Conservation (phyloP, 139 green algal species). For the Haematococcus lacustris region DNA sequence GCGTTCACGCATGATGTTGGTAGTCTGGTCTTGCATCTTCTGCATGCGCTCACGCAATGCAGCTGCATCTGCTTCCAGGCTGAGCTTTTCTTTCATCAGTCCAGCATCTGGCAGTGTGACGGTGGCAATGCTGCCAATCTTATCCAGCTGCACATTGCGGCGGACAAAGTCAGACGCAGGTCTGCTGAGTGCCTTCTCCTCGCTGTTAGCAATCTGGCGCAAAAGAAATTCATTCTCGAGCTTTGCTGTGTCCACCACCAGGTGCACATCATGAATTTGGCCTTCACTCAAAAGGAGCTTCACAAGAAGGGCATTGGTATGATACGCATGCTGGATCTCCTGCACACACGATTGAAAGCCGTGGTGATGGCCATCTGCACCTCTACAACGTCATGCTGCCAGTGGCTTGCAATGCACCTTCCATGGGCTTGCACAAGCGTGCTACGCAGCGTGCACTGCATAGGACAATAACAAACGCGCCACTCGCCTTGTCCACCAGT, state of each 20-base stretch:
- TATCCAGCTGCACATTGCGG: slow-evolving; percentile 20
- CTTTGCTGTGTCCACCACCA: slow-evolving; percentile 28
- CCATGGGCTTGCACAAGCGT: no score
- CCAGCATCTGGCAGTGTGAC: background rate
- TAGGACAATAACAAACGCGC: no score
- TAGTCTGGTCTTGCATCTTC: no score
- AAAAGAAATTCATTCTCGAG: slow-evolving; percentile 47
- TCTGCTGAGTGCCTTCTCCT: slow-evolving; percentile 20
- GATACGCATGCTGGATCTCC: slow-evolving; percentile 42
- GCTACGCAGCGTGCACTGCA: no score
- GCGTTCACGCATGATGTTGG: no score
- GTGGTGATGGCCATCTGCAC: no score
- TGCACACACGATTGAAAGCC: no score
- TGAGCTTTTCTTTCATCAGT: slow-evolving; percentile 8
- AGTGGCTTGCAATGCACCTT: no score
- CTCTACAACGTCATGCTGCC: no score
- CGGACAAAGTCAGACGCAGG: slow-evolving; percentile 34
- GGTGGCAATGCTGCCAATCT: slow-evolving; percentile 21
- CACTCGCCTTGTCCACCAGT: slow-evolving; percentile 37
- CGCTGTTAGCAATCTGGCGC: slow-evolving; percentile 22
- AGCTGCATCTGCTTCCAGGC: slow-evolving; percentile 14
- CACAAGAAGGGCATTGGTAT: slow-evolving; percentile 35
- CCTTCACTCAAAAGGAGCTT: slow-evolving; percentile 39
- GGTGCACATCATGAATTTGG: slow-evolving; percentile 16
- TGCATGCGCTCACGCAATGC: slow-evolving; percentile 7